phyloP scores from a whole-genome alignment of 2,329 filamentous ascomycete genomes.

The Hirsutella minnesotensis region DNA sequence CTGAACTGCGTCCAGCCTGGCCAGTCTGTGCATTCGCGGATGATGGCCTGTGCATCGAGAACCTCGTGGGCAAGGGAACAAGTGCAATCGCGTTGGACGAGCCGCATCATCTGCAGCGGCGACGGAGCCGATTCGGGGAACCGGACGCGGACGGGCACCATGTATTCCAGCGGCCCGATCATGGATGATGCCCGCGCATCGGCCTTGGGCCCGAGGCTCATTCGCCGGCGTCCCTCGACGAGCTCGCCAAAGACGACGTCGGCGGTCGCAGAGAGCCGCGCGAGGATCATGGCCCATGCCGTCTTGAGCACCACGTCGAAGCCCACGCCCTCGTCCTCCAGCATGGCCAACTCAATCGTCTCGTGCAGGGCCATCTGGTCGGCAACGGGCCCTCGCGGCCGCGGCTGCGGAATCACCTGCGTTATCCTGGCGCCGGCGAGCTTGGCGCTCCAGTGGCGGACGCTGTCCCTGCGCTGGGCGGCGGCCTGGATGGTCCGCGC shows the following conservation, averaged over 20 bases:
- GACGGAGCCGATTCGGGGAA: conserved; percentile 31
- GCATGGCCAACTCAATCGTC: conserved; percentile 26
- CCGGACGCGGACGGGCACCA: conserved; percentile 35
- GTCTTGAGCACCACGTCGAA: conserved; percentile 44
- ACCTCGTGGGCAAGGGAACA: conserved; percentile 36
- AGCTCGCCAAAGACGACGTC: conserved; percentile 47
- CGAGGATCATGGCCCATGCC: conserved; percentile 44
- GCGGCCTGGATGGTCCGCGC: conserved; percentile 24
- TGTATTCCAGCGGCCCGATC: conserved; percentile 34
- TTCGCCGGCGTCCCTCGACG: conserved; percentile 35
- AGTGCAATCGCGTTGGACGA: conserved; percentile 36
- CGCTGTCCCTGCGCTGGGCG: conserved; percentile 23
- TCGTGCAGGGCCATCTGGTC: conserved; percentile 27
- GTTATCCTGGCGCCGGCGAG: conserved; percentile 35
- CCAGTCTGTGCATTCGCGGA: conserved; percentile 42
- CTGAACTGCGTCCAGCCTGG: conserved; percentile 41
- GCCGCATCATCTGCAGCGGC: conserved; percentile 35
- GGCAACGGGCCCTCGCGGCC: conserved; percentile 25
- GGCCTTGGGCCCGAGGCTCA: conserved; percentile 18
- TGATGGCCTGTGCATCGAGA: conserved; percentile 37
- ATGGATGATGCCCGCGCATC: conserved; percentile 19
- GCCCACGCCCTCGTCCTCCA: conserved; percentile 30
- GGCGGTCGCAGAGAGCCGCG: conserved; percentile 31
- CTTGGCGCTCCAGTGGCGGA: conserved; percentile 32
- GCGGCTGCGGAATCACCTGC: conserved; percentile 28